phyloP scores from a whole-genome alignment of 768 basidiomycete genomes.

The Piloderma croceum region DNA sequence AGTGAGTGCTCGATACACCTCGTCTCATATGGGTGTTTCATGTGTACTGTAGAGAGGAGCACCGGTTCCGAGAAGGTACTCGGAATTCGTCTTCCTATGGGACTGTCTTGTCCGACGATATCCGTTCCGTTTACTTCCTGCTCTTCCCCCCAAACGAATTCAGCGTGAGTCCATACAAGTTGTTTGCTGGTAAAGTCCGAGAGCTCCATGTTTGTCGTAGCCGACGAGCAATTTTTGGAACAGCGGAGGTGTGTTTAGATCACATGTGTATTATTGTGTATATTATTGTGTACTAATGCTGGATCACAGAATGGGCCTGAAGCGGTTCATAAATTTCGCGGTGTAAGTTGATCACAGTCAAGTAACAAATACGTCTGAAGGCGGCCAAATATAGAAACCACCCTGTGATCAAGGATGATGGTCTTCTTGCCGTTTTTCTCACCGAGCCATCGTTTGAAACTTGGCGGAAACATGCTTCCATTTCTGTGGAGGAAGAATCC shows the following conservation, averaged over 20 bases:
- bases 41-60: conserved; percentile 44
- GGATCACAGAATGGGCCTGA: conserved; percentile 66
- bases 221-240: conserved; percentile 88
- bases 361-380: neutral
- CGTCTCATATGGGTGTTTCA: conserved; percentile 1
- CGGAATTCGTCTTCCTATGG: conserved; percentile 89
- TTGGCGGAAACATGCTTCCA: conserved; percentile 75
- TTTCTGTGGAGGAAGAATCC: conserved; percentile 87
- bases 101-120: conserved; percentile 82
- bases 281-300: conserved; percentile 5
- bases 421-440: conserved; percentile 73
- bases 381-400: conserved; percentile 77
- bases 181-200: conserved; percentile 4
- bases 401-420: conserved; percentile 86
- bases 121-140: conserved; percentile 86
- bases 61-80: conserved; percentile 81
- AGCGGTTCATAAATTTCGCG: conserved; percentile 73
- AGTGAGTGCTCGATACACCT: conserved; percentile 35
- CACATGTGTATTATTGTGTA: neutral
- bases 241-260: conserved; percentile 60
- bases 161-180: conserved; percentile 54
- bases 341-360: conserved; percentile 42
- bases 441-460: conserved; percentile 78
- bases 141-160: conserved; percentile 87
- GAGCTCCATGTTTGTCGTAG: conserved; percentile 30